Evolutionary conservation across 495 filamentous ascomycete genomes (phyloP).

Genomic region (Neurospora sp.): DNA sequence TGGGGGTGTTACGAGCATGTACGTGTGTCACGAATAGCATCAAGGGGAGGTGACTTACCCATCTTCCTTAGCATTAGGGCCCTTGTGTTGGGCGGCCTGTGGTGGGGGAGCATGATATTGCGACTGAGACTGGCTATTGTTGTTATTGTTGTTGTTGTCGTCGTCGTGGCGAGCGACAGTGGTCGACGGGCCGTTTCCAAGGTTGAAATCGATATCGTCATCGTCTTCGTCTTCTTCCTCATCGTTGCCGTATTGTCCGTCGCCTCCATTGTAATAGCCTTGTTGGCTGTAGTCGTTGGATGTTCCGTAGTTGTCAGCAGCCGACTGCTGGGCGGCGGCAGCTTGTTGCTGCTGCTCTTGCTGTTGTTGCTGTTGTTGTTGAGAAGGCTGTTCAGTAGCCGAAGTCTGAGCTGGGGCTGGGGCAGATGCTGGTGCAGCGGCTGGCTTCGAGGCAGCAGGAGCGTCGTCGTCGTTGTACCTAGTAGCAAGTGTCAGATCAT

Average conservation of each 20-base stretch:
- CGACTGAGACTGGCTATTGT: slow-evolving; percentile 8
- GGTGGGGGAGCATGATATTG: slow-evolving; percentile 17
- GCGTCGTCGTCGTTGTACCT: slow-evolving; percentile 84
- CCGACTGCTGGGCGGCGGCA: slow-evolving; percentile 8
- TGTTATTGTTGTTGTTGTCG: slow-evolving; percentile 17
- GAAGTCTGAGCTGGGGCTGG: slow-evolving; percentile 23
- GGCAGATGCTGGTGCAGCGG: slow-evolving; percentile 31
- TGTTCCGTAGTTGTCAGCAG: background rate
- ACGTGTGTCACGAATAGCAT: slow-evolving; percentile 6
- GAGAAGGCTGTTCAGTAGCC: slow-evolving; percentile 12
- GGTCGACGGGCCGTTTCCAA: slow-evolving; percentile 34
- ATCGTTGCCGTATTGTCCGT: slow-evolving; percentile 46
- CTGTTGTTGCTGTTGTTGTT: slow-evolving; percentile 34
- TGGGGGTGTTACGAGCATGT: background rate
- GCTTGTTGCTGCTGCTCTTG: slow-evolving; percentile 45
- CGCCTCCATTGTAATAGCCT: slow-evolving; percentile 31
- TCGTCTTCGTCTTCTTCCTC: slow-evolving; percentile 55
- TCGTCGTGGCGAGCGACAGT: slow-evolving; percentile 27
- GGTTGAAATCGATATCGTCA: slow-evolving; percentile 52
- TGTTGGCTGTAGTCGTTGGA: slow-evolving; percentile 2
- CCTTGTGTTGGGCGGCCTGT: slow-evolving; percentile 18
- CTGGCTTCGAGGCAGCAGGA: slow-evolving; percentile 10
- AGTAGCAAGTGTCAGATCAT: slow-evolving; percentile 5
- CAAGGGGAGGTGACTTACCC: slow-evolving; percentile 66
- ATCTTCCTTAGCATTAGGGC: slow-evolving; percentile 86